Evolutionary conservation across 495 filamentous ascomycete genomes (phyloP).

Genomic region (Xylaria venustula): DNA sequence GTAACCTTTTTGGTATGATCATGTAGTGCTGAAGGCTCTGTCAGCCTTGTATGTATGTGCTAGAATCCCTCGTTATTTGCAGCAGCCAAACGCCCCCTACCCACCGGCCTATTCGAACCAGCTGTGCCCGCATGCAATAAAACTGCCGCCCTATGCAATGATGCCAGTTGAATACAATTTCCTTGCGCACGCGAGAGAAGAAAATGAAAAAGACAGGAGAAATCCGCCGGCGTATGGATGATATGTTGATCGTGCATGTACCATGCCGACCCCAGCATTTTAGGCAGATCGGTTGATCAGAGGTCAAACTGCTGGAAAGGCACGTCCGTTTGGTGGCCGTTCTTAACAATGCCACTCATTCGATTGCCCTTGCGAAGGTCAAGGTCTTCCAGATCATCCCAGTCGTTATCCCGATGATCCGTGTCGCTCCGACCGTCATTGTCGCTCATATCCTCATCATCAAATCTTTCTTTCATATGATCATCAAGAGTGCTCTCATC

Average conservation of each 20-base stretch:
- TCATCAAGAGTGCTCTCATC: conserved; percentile 96
- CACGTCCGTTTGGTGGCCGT: conserved; percentile 62
- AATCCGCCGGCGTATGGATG: conserved; percentile 18
- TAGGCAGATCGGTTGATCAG: conserved; percentile 18
- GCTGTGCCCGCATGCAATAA: conserved; percentile 32
- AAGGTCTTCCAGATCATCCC: conserved; percentile 44
- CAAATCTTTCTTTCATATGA: conserved; percentile 66
- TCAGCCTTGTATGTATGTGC: conserved; percentile 29
- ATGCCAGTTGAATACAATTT: conserved; percentile 26
- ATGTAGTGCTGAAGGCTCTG: conserved; percentile 11
- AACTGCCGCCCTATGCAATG: conserved; percentile 32
- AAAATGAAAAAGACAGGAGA: conserved; percentile 20
- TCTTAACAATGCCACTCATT: conserved; percentile 74
- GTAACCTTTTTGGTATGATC: conserved; percentile 16
- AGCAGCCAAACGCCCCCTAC: conserved; percentile 31
- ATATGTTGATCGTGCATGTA: background rate
- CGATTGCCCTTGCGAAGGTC: conserved; percentile 52
- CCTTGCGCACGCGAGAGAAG: conserved; percentile 18
- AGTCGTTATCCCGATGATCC: conserved; percentile 46
- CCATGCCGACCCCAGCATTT: background rate
- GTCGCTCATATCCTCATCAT: conserved; percentile 69
- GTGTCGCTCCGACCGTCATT: conserved; percentile 39
- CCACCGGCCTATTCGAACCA: conserved; percentile 22
- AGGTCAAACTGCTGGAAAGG: conserved; percentile 74
- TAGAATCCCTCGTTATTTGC: conserved; percentile 33